Evolutionary conservation across 495 filamentous ascomycete species (phyloP).

Genomic region (Penicillium tannophilum): DNA sequence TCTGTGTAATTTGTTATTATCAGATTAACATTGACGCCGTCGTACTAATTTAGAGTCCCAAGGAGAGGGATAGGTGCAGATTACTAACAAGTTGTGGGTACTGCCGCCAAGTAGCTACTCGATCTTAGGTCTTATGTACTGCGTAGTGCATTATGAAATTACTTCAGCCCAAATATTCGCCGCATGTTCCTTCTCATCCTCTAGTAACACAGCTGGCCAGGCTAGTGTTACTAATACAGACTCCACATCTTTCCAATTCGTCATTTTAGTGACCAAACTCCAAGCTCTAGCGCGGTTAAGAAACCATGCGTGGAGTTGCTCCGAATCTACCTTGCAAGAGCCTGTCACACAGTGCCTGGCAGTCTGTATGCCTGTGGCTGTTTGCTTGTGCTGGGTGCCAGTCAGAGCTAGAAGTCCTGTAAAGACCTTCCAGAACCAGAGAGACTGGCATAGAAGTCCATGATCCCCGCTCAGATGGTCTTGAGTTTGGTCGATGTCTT

Average conservation of each 20-base stretch:
- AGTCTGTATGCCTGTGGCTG: not conserved
- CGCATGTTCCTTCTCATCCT: not conserved
- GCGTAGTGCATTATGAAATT: no score
- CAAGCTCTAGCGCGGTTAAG: not conserved
- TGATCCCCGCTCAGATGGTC: not conserved
- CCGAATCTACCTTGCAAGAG: not conserved
- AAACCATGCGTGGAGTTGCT: not conserved
- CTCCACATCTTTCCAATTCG: not conserved
- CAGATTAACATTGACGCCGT: no score
- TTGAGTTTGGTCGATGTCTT: not conserved
- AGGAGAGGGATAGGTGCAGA: no score
- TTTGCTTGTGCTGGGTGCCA: not conserved
- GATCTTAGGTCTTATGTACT: no score
- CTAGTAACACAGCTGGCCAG: not conserved
- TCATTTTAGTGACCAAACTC: not conserved
- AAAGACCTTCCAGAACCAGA: slow-evolving; percentile 3
- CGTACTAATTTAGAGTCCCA: no score
- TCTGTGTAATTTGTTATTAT: no score
- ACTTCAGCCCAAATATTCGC: not conserved
- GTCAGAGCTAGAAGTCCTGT: not conserved
- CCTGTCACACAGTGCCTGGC: not conserved
- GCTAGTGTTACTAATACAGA: not conserved
- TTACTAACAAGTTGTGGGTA: no score
- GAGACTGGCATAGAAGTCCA: not conserved
- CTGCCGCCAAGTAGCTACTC: no score